These are phyloP conservation scores for Datisca glomerata DNA, from an alignment of 306 rosid genomes.

Conservation along the genomic window DNA sequence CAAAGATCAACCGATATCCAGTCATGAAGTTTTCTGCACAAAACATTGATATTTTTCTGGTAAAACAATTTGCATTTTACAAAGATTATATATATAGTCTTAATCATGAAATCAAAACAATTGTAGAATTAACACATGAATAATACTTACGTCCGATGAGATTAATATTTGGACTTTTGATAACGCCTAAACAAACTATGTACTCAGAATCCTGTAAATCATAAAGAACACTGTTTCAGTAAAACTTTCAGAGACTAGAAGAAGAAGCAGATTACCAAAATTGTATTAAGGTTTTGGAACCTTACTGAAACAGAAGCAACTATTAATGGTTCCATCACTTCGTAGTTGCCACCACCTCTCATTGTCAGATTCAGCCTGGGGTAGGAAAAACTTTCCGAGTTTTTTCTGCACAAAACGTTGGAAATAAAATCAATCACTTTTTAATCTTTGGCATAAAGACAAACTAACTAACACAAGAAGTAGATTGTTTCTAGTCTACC, in stretches of 20 bases:
- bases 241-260: conserved; percentile 3
- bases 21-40: conserved; percentile 94
- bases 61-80: too few relatives aligned
- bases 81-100: too few relatives aligned
- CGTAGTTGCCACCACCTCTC: conserved; percentile 56
- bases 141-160: conserved; percentile 87
- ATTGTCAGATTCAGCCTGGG: conserved; percentile 51
- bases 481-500: too few relatives aligned
- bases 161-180: conserved; percentile 46
- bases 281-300: conserved; percentile 1
- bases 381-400: conserved; percentile 7
- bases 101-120: too few relatives aligned
- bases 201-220: conserved; percentile 24
- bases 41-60: too few relatives aligned
- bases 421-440: too few relatives aligned
- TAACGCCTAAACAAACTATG: conserved; percentile 38
- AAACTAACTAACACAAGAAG: too few relatives aligned
- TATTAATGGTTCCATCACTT: conserved; percentile 25
- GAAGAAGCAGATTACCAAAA: too few relatives aligned
- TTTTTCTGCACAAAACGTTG: conserved; percentile 26
- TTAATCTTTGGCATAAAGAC: too few relatives aligned
- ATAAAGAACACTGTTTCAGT: conserved; percentile 11
- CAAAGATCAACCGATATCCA: conserved; percentile 64
- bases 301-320: conserved; percentile 12
- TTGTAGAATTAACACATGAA: too few relatives aligned